Base-by-base conservation (phyloP, 2,329 filamentous ascomycete species). In the Cordyceps farinosa region DNA sequence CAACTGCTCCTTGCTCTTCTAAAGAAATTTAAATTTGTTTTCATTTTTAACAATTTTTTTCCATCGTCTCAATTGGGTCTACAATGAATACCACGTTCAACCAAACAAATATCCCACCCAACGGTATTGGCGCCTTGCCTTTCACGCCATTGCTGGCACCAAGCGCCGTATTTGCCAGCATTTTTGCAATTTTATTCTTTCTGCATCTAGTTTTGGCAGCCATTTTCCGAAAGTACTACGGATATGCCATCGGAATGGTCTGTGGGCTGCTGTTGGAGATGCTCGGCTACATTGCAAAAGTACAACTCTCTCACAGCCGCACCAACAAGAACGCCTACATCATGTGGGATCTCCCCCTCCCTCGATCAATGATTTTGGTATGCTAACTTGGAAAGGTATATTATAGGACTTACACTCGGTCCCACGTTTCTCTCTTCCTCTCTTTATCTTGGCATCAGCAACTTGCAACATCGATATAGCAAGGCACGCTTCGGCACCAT, bases 311-410 rank as follows among this genome's bases (percentile, higher is more conserved):
- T 1, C 57, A 62, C 30, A 62, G 64, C 50, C 60, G 64, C 4
- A 47, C 29, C 36, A 64, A 68, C 64, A 69, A 67, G 53, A 64
- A 67, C 30, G 67, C 40, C 8, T 68, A 68, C 58, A 69, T 69
- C 34, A 67, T 69, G 65, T 67, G 57, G 10, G 60, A n/a, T 10
- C 38, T n/a, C 38, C 22, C 30, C n/a, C 29, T 6, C 55, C 15
- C 6, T n/a, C 7, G 13, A 5, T 11, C 40, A 2, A 38, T 13
- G 15, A 48, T 38, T n/a, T 2, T 48, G 8, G 22, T n/a, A 47
- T 15, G 38, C 55, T 58, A 48, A 58, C 9, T 27, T 13, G 2
- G 27, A 5, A 17, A 69, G 67, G 65, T 69, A 68, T 50, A 68
- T 68, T 27, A 67, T 69, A n/a, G 66, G 67, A 17, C 57, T 69